These are phyloP conservation scores for Ettlia oleoabundans DNA, from an alignment of 139 green algal species.

Conservation along the genomic window DNA sequence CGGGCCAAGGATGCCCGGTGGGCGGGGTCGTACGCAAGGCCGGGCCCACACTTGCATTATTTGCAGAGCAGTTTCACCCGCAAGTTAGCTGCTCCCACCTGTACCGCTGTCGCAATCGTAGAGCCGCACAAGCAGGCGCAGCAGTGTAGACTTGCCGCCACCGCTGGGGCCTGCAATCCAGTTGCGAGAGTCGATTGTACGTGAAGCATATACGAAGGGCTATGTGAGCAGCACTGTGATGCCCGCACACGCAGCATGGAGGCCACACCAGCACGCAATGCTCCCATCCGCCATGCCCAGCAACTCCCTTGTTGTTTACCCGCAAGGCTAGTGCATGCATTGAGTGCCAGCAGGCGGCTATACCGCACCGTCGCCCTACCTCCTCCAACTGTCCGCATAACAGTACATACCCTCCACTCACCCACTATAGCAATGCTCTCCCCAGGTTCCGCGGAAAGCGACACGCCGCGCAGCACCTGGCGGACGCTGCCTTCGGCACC, in stretches of 20 bases:
- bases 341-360: too few relatives aligned
- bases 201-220: too few relatives aligned
- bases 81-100: neutral
- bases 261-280: too few relatives aligned
- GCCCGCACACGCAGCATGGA: neutral
- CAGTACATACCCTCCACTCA: neutral
- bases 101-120: conserved; percentile 65
- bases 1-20: too few relatives aligned
- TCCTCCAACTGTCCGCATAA: neutral
- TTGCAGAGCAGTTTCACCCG: too few relatives aligned
- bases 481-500: conserved; percentile 16
- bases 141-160: conserved; percentile 65
- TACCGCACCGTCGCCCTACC: neutral
- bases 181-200: neutral
- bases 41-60: too few relatives aligned
- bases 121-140: conserved; percentile 71
- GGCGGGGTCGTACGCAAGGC: too few relatives aligned
- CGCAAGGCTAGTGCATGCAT: too few relatives aligned
- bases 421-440: conserved; percentile 58
- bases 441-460: conserved; percentile 52
- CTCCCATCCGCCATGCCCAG: too few relatives aligned
- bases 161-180: conserved; percentile 46
- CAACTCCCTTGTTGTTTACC: too few relatives aligned
- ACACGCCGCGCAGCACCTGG: conserved; percentile 64
- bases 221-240: too few relatives aligned